These are phyloP conservation scores for Niveomyces coronatus DNA, from an alignment of 2,329 filamentous ascomycete species.

Conservation along the genomic window DNA sequence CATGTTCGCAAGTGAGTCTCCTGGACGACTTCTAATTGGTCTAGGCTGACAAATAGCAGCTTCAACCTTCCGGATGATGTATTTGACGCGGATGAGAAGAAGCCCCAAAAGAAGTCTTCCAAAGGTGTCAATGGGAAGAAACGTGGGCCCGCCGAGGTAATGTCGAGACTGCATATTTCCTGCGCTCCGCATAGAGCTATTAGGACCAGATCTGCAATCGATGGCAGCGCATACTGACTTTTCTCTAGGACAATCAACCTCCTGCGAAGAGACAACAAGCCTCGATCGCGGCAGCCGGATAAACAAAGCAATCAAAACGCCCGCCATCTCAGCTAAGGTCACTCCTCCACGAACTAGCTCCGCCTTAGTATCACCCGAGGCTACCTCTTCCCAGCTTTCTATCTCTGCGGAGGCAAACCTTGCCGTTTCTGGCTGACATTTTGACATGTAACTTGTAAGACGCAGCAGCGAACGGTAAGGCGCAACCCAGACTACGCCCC, in stretches of 20 bases:
- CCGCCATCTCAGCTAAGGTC: too few species aligned
- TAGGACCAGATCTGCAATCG: not conserved
- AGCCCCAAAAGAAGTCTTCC: conserved; percentile 50
- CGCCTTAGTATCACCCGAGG: too few species aligned
- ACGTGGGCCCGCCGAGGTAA: conserved; percentile 38
- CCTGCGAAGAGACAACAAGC: conserved; percentile 32
- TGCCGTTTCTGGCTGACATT: conserved; percentile 10
- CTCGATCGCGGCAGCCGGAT: conserved; percentile 30
- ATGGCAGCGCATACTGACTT: not conserved
- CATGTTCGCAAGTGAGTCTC: conserved; percentile 71
- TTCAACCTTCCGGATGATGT: conserved; percentile 84
- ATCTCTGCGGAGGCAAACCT: too few species aligned
- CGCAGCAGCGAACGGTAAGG: conserved; percentile 4
- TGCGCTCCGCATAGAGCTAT: conserved; percentile 8
- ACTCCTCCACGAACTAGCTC: too few species aligned
- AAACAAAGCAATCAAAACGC: conserved; percentile 10
- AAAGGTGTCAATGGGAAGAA: conserved; percentile 36
- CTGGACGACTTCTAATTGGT: not conserved
- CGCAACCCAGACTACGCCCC: not conserved
- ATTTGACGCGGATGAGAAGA: conserved; percentile 69
- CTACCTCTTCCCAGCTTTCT: not conserved
- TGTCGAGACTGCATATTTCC: conserved; percentile 15
- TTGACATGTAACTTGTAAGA: conserved; percentile 3
- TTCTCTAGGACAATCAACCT: conserved; percentile 25
- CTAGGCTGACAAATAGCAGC: conserved; percentile 25